Percentiles rank a stretch among this genome's conserved stretches.
These are phyloP conservation scores for Phtheirospermum japonicum DNA, from an alignment of 257 asterid genomes.

Conservation along the genomic window DNA sequence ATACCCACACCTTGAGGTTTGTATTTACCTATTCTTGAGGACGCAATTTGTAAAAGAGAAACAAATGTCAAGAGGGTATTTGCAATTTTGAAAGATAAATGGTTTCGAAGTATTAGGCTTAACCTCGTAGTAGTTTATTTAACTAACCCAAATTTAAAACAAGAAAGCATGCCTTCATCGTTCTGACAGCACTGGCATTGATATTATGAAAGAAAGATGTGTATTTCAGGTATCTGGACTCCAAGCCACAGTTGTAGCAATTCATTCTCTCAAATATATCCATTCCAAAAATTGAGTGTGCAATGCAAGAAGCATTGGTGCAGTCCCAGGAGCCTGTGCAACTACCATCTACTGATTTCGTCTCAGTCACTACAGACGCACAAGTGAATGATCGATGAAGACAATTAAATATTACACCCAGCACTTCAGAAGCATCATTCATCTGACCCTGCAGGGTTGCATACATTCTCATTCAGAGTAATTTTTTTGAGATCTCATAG, in stretches of 20 bases:
- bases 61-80: background rate
- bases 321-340: conserved; percentile 44
- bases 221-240: conserved; percentile 84
- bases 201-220: conserved; percentile 86
- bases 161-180: conserved; percentile 64
- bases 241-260: conserved; percentile 76
- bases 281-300: conserved; percentile 90
- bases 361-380: conserved; percentile 42
- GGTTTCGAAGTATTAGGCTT: background rate
- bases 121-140: background rate
- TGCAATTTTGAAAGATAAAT: background rate
- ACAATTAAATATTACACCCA: conserved; percentile 82
- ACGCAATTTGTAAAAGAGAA: background rate
- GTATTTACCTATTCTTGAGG: background rate
- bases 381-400: conserved; percentile 74
- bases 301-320: conserved; percentile 39
- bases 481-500: background rate
- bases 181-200: conserved; percentile 92
- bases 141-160: conserved; percentile 1
- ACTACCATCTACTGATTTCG: conserved; percentile 59
- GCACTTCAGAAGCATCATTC: conserved; percentile 98
- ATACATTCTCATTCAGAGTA: conserved; percentile 12
- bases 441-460: conserved; percentile 79
- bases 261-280: conserved; percentile 82
- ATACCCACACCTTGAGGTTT: background rate